Conservation (phyloP, 1,284 basidiomycete genomes). For the Flammula alnicola region DNA sequence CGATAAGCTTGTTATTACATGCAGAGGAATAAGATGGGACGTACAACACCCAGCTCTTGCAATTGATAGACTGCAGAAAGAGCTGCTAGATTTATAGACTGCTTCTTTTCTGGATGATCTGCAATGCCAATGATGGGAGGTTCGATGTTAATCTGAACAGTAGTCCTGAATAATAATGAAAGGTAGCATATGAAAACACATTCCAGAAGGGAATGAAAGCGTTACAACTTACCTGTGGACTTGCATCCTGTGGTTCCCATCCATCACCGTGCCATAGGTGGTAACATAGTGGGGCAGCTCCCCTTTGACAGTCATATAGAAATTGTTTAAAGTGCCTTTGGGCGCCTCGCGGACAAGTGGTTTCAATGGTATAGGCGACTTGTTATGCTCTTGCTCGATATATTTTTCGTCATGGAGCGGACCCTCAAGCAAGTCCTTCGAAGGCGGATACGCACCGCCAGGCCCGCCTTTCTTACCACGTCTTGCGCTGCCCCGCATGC, state of each 20-base stretch:
- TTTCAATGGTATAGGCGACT: slow-evolving; percentile 34
- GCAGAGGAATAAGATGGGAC: slow-evolving; percentile 15
- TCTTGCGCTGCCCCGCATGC: not conserved
- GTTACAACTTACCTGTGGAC: slow-evolving; percentile 41
- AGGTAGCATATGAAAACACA: not conserved
- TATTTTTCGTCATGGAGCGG: slow-evolving; percentile 40
- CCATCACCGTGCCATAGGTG: slow-evolving; percentile 32
- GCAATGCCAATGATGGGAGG: slow-evolving; percentile 57
- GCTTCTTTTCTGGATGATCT: slow-evolving; percentile 69
- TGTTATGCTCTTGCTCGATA: slow-evolving; percentile 35
- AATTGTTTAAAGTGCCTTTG: slow-evolving; percentile 45
- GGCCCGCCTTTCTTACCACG: slow-evolving; percentile 21
- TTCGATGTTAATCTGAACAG: slow-evolving; percentile 48
- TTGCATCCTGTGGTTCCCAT: slow-evolving; percentile 24
- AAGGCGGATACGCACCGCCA: slow-evolving; percentile 1
- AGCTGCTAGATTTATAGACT: slow-evolving; percentile 79
- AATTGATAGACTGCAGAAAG: slow-evolving; percentile 77
- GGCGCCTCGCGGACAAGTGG: slow-evolving; percentile 35
- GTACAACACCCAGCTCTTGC: slow-evolving; percentile 60
- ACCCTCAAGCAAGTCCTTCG: slow-evolving; percentile 31
- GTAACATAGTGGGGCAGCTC: slow-evolving; percentile 40
- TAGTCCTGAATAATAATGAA: slow-evolving; percentile 49
- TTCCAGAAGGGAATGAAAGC: slow-evolving; percentile 1
- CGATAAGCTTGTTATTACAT: slow-evolving; percentile 5
- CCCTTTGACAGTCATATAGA: slow-evolving; percentile 32